Base-by-base conservation (phyloP, 805 yeast genomes). In the Jamesozyma spencerorum region DNA sequence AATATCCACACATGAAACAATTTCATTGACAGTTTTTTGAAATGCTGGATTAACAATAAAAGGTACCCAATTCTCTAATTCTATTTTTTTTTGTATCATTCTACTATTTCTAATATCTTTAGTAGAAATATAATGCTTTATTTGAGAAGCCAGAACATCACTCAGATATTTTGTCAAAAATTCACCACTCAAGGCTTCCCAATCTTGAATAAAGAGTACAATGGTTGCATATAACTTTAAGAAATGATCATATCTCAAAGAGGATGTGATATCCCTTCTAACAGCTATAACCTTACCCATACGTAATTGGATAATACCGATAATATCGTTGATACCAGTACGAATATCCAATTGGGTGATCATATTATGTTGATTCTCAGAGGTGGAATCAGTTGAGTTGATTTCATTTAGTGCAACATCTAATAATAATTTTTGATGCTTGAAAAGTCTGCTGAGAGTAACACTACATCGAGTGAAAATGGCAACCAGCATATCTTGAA, bases 11-110 rank as follows among this genome's bases (percentile, higher is more conserved):
- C 75, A 60, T 12, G 68, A 65, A 1, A 72, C 66, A 11, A 82
- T 69, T 32, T 69, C 69, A 49, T 75, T 75, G 4, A 77, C 71
- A 12, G 62, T 52, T 3, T 41, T 49, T 51, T 82, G 88, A 2
- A 77, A 57, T 1, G 56, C 54, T 1, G 63, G 54, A 0, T 74
- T 55, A 8, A 79, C 73, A n/a, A 74, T 72, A 15, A 72, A 74
- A 39, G 88, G 94, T 43, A 74, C 76, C 97, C 97, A 90, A 18
- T 65, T 65, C 48, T 88, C 97, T 36, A 66, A 64, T 38, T 83
- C 88, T 41, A 84, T 65, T 14, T 68, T 63, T 3, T 54, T 54
- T 5, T 72, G 64, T 20, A 85, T 60, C 4, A 59, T 56, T 41
- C 69, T 71, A 38, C 75, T 57, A 19, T 72, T 67, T 13, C 66